phyloP scores from a whole-genome alignment of 768 basidiomycete species.

The Macrolepiota dolichaula region DNA sequence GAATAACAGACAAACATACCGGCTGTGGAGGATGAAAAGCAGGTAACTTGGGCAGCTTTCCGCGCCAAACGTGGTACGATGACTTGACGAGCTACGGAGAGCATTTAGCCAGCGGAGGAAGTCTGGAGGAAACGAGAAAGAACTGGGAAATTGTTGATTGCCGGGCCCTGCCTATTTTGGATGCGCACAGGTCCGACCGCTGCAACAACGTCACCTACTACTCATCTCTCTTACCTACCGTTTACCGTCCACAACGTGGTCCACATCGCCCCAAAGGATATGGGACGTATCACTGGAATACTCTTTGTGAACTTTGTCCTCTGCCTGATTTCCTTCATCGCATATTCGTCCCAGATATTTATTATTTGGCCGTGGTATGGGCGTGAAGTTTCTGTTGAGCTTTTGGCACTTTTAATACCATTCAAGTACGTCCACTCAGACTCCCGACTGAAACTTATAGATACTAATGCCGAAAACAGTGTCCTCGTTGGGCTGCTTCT shows the following conservation, averaged over 20 bases:
- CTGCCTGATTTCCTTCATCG: conserved; percentile 79
- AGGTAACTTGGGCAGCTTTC: not conserved
- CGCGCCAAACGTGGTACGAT: not conserved
- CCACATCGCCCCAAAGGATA: not conserved
- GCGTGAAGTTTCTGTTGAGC: conserved; percentile 63
- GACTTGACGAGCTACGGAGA: not conserved
- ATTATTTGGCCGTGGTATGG: conserved; percentile 95
- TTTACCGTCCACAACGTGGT: too few species aligned
- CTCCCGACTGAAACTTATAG: too few species aligned
- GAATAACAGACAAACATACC: not conserved
- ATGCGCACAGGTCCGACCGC: not conserved
- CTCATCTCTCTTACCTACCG: too few species aligned
- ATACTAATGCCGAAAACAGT: conserved; percentile 36
- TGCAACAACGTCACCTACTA: not conserved
- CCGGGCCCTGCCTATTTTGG: conserved; percentile 6
- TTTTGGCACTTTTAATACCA: conserved; percentile 73
- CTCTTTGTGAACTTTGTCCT: conserved; percentile 69
- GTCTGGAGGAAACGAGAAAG: not conserved
- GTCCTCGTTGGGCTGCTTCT: conserved; percentile 71
- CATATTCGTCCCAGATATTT: conserved; percentile 86
- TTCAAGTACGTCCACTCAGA: conserved; percentile 71
- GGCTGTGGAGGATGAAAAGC: not conserved
- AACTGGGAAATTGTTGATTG: not conserved
- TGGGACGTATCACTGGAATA: conserved; percentile 32
- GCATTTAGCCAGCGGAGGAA: not conserved